Conservation (phyloP, 208 protist genomes). For the Tritrichomonas foetus region DNA sequence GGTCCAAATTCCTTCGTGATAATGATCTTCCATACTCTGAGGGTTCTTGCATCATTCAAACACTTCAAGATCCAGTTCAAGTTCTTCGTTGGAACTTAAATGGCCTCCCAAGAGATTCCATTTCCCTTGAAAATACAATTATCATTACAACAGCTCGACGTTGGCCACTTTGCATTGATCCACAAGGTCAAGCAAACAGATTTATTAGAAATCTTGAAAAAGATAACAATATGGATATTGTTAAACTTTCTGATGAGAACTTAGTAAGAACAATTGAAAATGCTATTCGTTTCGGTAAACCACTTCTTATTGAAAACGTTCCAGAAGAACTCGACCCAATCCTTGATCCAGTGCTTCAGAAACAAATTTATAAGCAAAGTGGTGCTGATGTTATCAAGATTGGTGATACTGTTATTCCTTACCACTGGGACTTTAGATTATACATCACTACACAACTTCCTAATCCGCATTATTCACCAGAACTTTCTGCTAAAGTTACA, state of each 20-base stretch:
- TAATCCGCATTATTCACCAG: slow-evolving; percentile 92
- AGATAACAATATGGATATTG: slow-evolving; percentile 76
- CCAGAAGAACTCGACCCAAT: slow-evolving; percentile 82
- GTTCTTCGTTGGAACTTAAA: slow-evolving; percentile 82
- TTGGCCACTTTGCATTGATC: slow-evolving; percentile 97
- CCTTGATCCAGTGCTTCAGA: slow-evolving; percentile 82
- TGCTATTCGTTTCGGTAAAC: slow-evolving; percentile 83
- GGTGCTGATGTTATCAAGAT: slow-evolving; percentile 87
- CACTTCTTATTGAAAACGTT: slow-evolving; percentile 89
- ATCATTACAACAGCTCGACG: slow-evolving; percentile 79
- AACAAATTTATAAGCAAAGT: slow-evolving; percentile 59
- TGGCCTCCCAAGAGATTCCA: slow-evolving; percentile 82
- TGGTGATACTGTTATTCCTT: slow-evolving; percentile 84
- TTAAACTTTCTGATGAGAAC: slow-evolving; percentile 86
- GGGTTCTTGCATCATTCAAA: slow-evolving; percentile 73
- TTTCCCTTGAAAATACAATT: slow-evolving; percentile 92
- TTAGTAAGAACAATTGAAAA: slow-evolving; percentile 77
- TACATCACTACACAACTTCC: slow-evolving; percentile 94
- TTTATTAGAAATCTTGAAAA: slow-evolving; percentile 83
- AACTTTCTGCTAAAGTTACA: slow-evolving; percentile 79
- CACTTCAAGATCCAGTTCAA: slow-evolving; percentile 83
- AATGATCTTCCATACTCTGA: slow-evolving; percentile 68
- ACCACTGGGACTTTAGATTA: slow-evolving; percentile 87
- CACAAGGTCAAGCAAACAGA: slow-evolving; percentile 71
- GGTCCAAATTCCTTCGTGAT: not conserved